Evolutionary conservation across 768 basidiomycete species (phyloP).

Genomic region (Galerina marginata): DNA sequence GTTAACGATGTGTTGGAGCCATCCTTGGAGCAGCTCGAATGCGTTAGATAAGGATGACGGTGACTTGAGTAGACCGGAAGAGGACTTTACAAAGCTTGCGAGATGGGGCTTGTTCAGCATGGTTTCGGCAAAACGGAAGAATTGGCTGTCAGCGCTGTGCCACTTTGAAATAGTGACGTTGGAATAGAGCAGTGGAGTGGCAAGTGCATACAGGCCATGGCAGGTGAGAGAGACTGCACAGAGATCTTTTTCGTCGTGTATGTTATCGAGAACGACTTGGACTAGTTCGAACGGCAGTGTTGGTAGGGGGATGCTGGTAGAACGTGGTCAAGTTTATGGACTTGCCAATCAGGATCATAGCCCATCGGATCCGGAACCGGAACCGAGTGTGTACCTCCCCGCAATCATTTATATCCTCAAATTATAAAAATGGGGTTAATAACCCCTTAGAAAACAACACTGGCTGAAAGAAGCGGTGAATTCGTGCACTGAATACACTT

Average conservation of each 20-base stretch:
- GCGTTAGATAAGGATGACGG: not conserved
- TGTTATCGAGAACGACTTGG: not conserved
- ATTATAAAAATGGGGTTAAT: too few species aligned
- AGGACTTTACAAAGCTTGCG: not conserved
- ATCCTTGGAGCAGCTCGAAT: not conserved
- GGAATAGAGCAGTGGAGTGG: not conserved
- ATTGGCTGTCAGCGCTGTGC: not conserved
- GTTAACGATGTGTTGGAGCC: not conserved
- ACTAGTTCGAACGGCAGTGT: too few species aligned
- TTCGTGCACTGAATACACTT: too few species aligned
- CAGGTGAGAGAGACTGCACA: not conserved
- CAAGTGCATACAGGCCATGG: not conserved
- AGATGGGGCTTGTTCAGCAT: not conserved
- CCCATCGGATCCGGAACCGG: too few species aligned
- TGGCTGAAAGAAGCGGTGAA: too few species aligned
- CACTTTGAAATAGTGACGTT: not conserved
- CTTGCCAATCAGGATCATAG: too few species aligned
- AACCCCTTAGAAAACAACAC: too few species aligned
- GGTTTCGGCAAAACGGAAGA: not conserved
- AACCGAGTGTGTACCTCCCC: too few species aligned
- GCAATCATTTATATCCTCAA: too few species aligned
- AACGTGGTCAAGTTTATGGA: too few species aligned
- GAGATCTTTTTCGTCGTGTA: not conserved
- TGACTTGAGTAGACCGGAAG: not conserved
- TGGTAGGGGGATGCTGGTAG: too few species aligned